Conservation (phyloP, 2,329 filamentous ascomycete species). For the Parafenestella ontariensis region DNA sequence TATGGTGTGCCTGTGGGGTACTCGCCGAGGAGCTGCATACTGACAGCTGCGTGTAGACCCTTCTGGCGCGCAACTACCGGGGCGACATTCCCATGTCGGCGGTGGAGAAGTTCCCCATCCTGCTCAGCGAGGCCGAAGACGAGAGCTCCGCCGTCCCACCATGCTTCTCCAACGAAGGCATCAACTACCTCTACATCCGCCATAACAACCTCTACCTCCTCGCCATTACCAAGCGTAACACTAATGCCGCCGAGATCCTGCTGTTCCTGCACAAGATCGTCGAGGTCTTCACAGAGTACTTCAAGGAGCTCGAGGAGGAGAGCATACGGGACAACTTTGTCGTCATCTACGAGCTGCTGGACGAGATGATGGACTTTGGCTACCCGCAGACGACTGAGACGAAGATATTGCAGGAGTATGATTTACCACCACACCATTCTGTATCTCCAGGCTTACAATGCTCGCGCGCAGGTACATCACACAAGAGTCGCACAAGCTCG, state of each 20-base stretch:
- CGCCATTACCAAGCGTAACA: conserved; percentile 97
- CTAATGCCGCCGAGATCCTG: conserved; percentile 97
- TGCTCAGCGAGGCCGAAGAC: conserved; percentile 98
- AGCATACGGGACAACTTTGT: conserved; percentile 99
- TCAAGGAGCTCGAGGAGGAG: conserved; percentile 98
- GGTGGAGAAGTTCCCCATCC: conserved; percentile 95
- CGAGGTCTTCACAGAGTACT: conserved; percentile 99
- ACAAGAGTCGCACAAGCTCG: conserved; percentile 97
- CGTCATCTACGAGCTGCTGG: conserved; percentile 96
- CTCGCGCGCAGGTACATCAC: conserved; percentile 76
- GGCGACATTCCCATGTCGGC: conserved; percentile 99
- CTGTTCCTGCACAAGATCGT: conserved; percentile 98
- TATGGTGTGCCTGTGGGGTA: conserved; percentile 53
- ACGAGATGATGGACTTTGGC: conserved; percentile 99
- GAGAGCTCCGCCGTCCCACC: conserved; percentile 96
- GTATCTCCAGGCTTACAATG: conserved; percentile 1
- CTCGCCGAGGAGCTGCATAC: conserved; percentile 24
- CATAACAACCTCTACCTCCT: conserved; percentile 99
- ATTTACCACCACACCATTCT: conserved; percentile 3
- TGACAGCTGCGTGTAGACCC: conserved; percentile 69
- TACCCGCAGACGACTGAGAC: conserved; percentile 98
- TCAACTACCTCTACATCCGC: conserved; percentile 99
- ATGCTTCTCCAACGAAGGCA: conserved; percentile 97
- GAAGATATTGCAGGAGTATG: conserved; percentile 92
- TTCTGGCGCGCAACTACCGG: conserved; percentile 96